Base-by-base conservation (phyloP, 495 filamentous ascomycete genomes). In the Aspergillus indologenus region DNA sequence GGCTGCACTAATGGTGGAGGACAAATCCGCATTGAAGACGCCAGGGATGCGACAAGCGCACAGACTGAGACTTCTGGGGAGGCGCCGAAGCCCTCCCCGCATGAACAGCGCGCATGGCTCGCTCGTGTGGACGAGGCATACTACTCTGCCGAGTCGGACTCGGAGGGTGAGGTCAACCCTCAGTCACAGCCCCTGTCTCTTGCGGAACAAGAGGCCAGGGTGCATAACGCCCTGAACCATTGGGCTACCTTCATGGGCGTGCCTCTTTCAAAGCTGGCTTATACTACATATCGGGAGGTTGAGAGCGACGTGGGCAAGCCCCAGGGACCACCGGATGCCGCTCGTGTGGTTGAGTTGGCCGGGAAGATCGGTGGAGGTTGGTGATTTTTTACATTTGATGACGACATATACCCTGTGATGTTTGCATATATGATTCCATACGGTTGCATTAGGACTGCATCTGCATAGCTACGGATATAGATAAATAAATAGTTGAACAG, bases 1-100 rank as follows among this genome's bases (percentile, higher is more conserved):
- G 94, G 94, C 1, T 98, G 94, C 71, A 98, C 94, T 50, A 98
- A 98, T 67, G 94, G 94, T 0, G 94, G 94, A 21, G 94, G 94
- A 0, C 94, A 98, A 77, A 87, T 98, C 58, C 93, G 95, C 58
- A 85, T 87, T 19, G 89, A 89, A 43, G 94, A 98, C 69, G 81
- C 87, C 20, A 59, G 70, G 34, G 71, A 75, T 54, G 59, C 46
- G 34, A 63, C 49, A 23, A 40, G 45, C 34, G 31, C 64, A n/a
- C 63, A 65, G 54, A 47, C 45, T 12, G 67, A 62, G 11, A 20
- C 42, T 15, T 6, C 66, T 44, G 75, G 71, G 49, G 51, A 56
- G 45, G 56, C 65, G 50, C 67, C 75, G 6, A 86, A 86, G 63
- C 81, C 84, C 26, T 86, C 85, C 0, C 79, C 83, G 12, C 79